Evolutionary conservation across 2,329 filamentous ascomycete species (phyloP).

Genomic region (Colletotrichum orchidophilum): DNA sequence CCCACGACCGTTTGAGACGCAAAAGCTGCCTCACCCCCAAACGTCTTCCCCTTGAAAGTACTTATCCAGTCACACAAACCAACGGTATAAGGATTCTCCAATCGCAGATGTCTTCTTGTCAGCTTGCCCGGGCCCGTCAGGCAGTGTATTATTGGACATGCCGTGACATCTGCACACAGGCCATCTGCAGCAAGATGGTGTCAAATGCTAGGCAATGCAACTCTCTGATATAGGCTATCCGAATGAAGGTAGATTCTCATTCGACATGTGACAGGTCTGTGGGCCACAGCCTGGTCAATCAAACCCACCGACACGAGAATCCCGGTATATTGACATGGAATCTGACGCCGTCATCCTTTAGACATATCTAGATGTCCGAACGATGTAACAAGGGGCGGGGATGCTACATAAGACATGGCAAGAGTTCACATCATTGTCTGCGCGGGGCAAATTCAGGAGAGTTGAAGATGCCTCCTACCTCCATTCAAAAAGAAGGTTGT

Average conservation of each 20-base stretch:
- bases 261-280: background rate
- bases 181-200: background rate
- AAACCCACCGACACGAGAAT: background rate
- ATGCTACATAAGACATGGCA: background rate
- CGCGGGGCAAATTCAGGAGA: background rate
- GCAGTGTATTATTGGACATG: background rate
- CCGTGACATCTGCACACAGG: background rate
- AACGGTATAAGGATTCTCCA: background rate
- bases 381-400: conserved; percentile 1
- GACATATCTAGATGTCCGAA: background rate
- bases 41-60: background rate
- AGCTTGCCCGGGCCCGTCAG: background rate
- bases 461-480: background rate
- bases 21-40: background rate
- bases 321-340: background rate
- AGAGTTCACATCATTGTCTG: background rate
- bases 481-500: background rate
- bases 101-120: background rate
- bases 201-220: background rate
- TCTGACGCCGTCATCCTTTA: background rate
- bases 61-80: background rate
- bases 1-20: too few species aligned
- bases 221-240: background rate
- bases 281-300: background rate
- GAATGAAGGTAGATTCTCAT: background rate